Evolutionary conservation across 2,329 filamentous ascomycete genomes (phyloP).

Genomic region (Beauveria scarabaeidicola): DNA sequence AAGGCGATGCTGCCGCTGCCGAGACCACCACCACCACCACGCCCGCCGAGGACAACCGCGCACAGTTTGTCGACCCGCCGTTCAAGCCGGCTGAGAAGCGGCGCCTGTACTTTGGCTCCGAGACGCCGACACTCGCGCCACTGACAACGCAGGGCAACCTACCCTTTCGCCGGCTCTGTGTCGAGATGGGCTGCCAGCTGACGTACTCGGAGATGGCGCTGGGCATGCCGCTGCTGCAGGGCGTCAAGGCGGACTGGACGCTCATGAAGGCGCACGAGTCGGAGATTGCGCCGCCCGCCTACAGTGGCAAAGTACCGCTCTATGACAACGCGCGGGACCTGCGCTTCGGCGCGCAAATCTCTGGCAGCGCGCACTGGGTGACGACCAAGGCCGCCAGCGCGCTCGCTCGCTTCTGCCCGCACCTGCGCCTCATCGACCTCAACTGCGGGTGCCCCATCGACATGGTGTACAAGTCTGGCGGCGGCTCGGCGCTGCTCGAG

Average conservation of each 20-base stretch:
- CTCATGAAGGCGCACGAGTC: constrained; percentile 86
- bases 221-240: constrained; percentile 80
- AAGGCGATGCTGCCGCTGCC: background rate
- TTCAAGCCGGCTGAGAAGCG: constrained; percentile 90
- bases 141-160: constrained; percentile 97
- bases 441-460: constrained; percentile 98
- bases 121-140: constrained; percentile 89
- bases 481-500: constrained; percentile 88
- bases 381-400: constrained; percentile 83
- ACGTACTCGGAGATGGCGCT: constrained; percentile 99
- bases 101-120: constrained; percentile 83
- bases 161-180: constrained; percentile 84
- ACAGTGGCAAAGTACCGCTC: constrained; percentile 44
- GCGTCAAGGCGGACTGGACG: constrained; percentile 88
- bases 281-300: constrained; percentile 65
- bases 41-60: constrained; percentile 59
- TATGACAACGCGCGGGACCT: constrained; percentile 80
- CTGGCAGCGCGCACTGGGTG: constrained; percentile 84
- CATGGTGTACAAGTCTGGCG: constrained; percentile 78
- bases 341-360: constrained; percentile 87
- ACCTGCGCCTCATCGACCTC: constrained; percentile 83
- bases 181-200: constrained; percentile 79
- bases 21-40: constrained; percentile 30
- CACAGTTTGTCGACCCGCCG: constrained; percentile 76
- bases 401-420: constrained; percentile 66